Conservation (phyloP, 352 stramenopile genomes). For the Pythium brassicae region DNA sequence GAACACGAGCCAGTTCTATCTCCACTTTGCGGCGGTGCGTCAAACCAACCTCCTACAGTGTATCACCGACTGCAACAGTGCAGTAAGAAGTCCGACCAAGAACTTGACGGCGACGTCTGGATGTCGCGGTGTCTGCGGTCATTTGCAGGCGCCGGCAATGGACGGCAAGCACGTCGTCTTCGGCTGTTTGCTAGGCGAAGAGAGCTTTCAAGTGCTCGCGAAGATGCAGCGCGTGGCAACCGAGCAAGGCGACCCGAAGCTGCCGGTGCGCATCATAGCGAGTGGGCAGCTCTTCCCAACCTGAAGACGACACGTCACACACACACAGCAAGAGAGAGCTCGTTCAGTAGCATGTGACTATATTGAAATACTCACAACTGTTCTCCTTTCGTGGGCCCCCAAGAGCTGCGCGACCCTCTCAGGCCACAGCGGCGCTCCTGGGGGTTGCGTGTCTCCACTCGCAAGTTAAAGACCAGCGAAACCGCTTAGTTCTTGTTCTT, state of each 20-base stretch:
- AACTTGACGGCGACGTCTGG: not conserved
- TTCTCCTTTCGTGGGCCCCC: conserved; percentile 6
- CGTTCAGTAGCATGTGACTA: conserved; percentile 1
- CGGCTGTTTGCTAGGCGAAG: conserved; percentile 38
- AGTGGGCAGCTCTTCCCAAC: conserved; percentile 43
- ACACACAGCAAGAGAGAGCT: not conserved
- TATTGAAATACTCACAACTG: conserved; percentile 6
- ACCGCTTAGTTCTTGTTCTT: conserved; percentile 62
- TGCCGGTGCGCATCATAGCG: conserved; percentile 34
- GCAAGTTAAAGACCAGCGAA: too few relatives aligned
- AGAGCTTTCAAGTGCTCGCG: conserved; percentile 42
- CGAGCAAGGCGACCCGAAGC: conserved; percentile 38
- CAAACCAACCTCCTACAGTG: too few relatives aligned
- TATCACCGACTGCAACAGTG: too few relatives aligned
- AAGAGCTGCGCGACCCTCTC: conserved; percentile 10
- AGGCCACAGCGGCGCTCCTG: conserved; percentile 9
- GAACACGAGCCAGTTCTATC: conserved; percentile 96
- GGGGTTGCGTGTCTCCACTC: not conserved
- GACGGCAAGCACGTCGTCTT: conserved; percentile 85
- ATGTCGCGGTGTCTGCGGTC: not conserved
- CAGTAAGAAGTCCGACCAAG: too few relatives aligned
- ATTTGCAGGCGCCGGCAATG: conserved; percentile 45
- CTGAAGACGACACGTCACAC: too few relatives aligned
- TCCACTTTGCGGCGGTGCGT: conserved; percentile 61
- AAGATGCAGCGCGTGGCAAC: conserved; percentile 52